Percentiles rank a stretch among this genome's conserved stretches.
Evolutionary conservation across 306 rosid species (phyloP).

Genomic region (Alnus glutinosa): DNA sequence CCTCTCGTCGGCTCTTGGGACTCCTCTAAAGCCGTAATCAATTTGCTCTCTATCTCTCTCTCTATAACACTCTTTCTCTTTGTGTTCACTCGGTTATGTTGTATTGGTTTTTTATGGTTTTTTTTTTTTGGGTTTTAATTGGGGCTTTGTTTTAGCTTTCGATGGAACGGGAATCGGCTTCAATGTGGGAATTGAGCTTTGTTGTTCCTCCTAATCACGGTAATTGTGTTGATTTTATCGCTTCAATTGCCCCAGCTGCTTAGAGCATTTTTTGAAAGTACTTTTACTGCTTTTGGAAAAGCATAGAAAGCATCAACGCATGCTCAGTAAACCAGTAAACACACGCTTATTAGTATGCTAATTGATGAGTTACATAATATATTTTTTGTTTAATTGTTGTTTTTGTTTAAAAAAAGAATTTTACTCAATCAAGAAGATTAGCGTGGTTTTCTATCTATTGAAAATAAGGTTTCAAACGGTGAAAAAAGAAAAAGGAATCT

Average conservation of each 20-base stretch:
- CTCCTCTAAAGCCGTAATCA: slow-evolving; percentile 76
- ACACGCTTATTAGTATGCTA: neutral
- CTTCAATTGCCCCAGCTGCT: neutral
- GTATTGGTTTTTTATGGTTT: neutral
- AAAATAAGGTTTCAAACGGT: neutral
- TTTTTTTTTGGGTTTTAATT: neutral
- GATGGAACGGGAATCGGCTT: slow-evolving; percentile 91
- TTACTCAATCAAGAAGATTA: neutral
- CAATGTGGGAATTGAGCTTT: slow-evolving; percentile 98
- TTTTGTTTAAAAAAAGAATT: neutral
- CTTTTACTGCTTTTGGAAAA: neutral
- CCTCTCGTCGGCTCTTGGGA: slow-evolving; percentile 96
- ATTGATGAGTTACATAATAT: neutral
- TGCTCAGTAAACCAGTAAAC: neutral
- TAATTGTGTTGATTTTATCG: slow-evolving; percentile 20
- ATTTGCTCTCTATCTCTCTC: neutral
- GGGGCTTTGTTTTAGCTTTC: slow-evolving; percentile 47
- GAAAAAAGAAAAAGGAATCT: neutral
- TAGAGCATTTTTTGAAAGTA: neutral
- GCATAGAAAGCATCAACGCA: neutral
- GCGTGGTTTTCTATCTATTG: neutral
- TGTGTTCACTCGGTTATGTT: neutral
- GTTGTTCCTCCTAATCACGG: slow-evolving; percentile 99
- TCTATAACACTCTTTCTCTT: neutral
- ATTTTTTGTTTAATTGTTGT: neutral